Percentiles rank a stretch among this genome's conserved stretches.
Conservation (phyloP, 2,329 filamentous ascomycete genomes). For the Penicillium vulpinum region DNA sequence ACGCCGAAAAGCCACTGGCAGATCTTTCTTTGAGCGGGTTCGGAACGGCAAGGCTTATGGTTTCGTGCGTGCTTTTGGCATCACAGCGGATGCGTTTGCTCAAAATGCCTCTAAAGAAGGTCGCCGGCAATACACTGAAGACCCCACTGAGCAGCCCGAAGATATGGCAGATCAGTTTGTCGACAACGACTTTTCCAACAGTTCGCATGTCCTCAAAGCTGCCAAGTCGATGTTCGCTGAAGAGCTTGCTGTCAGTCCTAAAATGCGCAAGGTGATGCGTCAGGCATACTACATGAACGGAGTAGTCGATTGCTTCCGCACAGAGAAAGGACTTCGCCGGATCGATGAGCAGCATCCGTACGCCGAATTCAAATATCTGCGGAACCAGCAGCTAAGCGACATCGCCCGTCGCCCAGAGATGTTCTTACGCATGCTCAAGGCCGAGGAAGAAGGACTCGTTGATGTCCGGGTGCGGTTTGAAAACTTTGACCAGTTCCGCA, state of each 20-base stretch:
- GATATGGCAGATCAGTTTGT: constrained; percentile 81
- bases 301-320: constrained; percentile 81
- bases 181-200: constrained; percentile 71
- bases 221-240: constrained; percentile 88
- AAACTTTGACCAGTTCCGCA: constrained; percentile 72
- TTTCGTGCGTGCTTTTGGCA: constrained; percentile 85
- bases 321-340: constrained; percentile 87
- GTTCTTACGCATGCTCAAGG: constrained; percentile 95
- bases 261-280: constrained; percentile 84
- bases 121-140: constrained; percentile 79
- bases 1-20: constrained; percentile 78
- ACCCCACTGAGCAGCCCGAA: constrained; percentile 74
- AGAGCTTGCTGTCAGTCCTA: constrained; percentile 82
- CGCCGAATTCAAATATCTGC: constrained; percentile 96
- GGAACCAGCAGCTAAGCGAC: constrained; percentile 80
- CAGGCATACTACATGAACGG: constrained; percentile 80
- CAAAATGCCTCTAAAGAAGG: constrained; percentile 79
- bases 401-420: constrained; percentile 82
- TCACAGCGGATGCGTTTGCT: constrained; percentile 83
- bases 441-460: constrained; percentile 88
- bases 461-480: constrained; percentile 80
- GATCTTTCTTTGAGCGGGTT: constrained; percentile 78
- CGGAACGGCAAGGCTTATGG: constrained; percentile 76
- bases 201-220: constrained; percentile 71
- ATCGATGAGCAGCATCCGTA: constrained; percentile 96